Evolutionary conservation across 2,329 filamentous ascomycete species (phyloP).

Genomic region (Beauveria sp.): DNA sequence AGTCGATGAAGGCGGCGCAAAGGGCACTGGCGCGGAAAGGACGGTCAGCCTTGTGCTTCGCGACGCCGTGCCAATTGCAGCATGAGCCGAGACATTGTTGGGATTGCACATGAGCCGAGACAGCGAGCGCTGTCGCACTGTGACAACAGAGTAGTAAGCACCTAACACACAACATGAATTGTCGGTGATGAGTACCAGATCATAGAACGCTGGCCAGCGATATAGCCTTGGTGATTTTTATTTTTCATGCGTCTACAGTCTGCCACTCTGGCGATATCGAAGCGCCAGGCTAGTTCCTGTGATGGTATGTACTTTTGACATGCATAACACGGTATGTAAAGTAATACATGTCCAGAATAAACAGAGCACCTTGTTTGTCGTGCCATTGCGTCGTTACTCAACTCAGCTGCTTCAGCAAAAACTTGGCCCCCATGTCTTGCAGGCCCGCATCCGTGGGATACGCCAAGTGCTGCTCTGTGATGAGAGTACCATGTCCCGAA

Average conservation of each 20-base stretch:
- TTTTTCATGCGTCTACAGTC: too few relatives aligned
- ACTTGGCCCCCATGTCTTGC: conserved; percentile 9
- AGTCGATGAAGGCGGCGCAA: conserved; percentile 9
- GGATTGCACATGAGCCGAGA: not conserved
- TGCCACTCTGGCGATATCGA: too few relatives aligned
- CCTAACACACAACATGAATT: too few relatives aligned
- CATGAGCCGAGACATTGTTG: not conserved
- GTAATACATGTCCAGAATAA: not conserved
- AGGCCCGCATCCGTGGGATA: not conserved
- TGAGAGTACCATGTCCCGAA: not conserved
- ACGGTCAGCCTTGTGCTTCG: conserved; percentile 7
- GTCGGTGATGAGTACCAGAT: too few relatives aligned
- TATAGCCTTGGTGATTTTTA: too few relatives aligned
- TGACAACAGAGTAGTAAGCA: too few relatives aligned
- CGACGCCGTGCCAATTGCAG: not conserved
- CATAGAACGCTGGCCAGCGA: too few relatives aligned
- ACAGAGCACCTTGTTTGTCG: not conserved
- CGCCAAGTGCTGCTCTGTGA: not conserved
- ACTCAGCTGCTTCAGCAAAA: conserved; percentile 6
- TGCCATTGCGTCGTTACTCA: not conserved
- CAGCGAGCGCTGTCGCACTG: not conserved
- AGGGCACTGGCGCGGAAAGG: conserved; percentile 7
- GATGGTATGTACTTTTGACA: not conserved
- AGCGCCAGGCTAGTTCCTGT: too few relatives aligned
- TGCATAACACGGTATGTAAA: not conserved